Evolutionary conservation across 129 eudicot genomes (phyloP).

Genomic region (Centaurea solstitialis): DNA sequence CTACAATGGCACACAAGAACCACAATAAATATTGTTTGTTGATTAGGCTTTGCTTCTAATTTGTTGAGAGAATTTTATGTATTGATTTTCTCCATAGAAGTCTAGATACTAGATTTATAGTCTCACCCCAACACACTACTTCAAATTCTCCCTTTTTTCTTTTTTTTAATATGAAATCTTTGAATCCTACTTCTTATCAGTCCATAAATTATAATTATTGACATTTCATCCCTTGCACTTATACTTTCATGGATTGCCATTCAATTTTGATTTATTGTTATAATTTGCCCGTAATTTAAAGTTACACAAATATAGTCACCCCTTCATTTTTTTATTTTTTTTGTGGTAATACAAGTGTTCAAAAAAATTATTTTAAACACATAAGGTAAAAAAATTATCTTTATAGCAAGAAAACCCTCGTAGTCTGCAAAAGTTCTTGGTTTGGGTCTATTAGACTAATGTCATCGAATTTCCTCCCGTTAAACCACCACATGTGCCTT

Average conservation of each 20-base stretch:
- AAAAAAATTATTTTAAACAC: no score
- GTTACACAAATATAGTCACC: not conserved
- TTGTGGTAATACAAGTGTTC: not conserved
- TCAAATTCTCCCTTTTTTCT: not conserved
- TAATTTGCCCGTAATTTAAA: no score
- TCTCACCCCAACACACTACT: not conserved
- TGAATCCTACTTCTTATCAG: not conserved
- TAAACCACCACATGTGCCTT: no score
- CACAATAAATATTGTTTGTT: not conserved
- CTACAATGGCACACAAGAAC: no score
- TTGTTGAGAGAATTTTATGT: not conserved
- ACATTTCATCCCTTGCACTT: not conserved
- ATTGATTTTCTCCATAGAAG: not conserved
- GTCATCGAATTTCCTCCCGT: not conserved
- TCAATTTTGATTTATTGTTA: no score
- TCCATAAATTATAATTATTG: not conserved
- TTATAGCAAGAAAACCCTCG: not conserved
- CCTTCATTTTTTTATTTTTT: no score
- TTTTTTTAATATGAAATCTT: no score
- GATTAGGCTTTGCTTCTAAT: not conserved
- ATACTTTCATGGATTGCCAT: not conserved
- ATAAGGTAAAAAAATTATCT: not conserved
- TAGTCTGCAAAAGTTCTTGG: constrained; percentile 45
- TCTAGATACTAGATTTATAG: not conserved
- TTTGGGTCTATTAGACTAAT: not conserved